Evolutionary conservation across 2,329 filamentous ascomycete genomes (phyloP).

Genomic region (Trichoderma polysporum): DNA sequence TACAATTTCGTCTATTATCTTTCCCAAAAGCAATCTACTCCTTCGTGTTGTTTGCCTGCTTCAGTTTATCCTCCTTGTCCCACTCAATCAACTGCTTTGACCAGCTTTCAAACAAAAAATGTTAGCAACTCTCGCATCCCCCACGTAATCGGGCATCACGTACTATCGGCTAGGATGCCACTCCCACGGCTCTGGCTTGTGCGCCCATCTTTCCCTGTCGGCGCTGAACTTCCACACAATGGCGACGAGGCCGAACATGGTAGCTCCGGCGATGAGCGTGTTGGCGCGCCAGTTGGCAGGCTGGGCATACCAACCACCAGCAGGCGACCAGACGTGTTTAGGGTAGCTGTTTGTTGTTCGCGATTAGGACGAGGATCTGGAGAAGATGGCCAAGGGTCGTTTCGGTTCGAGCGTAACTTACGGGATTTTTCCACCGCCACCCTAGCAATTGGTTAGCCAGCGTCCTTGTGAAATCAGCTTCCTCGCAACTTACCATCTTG

Average conservation of each 20-base stretch:
- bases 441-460: constrained; percentile 52
- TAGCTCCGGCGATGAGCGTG: constrained; percentile 71
- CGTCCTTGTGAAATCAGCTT: constrained; percentile 48
- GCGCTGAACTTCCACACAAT: constrained; percentile 72
- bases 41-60: constrained; percentile 32
- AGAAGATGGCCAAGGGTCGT: not conserved
- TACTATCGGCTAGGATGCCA: constrained; percentile 87
- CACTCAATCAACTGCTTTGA: constrained; percentile 47
- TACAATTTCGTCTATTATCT: constrained; percentile 21
- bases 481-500: constrained; percentile 55
- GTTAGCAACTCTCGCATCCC: not conserved
- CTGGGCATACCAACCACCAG: constrained; percentile 96
- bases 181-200: constrained; percentile 71
- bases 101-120: constrained; percentile 36
- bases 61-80: constrained; percentile 44
- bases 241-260: constrained; percentile 66
- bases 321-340: constrained; percentile 98
- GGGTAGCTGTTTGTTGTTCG: constrained; percentile 66
- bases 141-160: constrained; percentile 36
- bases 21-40: constrained; percentile 25
- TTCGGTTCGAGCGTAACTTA: constrained; percentile 48
- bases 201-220: constrained; percentile 68
- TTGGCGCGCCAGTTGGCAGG: constrained; percentile 94
- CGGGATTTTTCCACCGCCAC: constrained; percentile 70
- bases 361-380: constrained; percentile 5